A percentile compares a stretch with the other conserved stretches of the same genome.
Conservation (phyloP, 495 filamentous ascomycete genomes). For the Evernia prunastri region DNA sequence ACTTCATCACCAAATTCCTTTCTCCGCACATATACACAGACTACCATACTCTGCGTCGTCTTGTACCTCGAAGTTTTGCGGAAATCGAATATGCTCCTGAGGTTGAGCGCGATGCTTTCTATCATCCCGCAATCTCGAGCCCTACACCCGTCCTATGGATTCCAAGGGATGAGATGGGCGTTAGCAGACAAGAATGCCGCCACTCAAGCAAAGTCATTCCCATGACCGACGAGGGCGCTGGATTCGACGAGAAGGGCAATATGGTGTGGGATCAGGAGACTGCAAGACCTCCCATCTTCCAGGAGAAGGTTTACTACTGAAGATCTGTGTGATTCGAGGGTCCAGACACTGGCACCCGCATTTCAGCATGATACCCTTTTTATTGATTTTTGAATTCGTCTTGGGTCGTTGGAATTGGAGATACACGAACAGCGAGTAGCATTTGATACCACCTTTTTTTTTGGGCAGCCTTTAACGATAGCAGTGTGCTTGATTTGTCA, state of each 20-base stretch:
- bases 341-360: background rate
- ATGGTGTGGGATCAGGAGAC: conserved; percentile 68
- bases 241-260: conserved; percentile 71
- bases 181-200: conserved; percentile 68
- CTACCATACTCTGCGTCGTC: conserved; percentile 63
- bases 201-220: conserved; percentile 66
- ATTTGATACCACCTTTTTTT: conserved; percentile 10
- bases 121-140: conserved; percentile 62
- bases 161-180: conserved; percentile 65
- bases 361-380: conserved; percentile 12
- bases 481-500: background rate
- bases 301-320: conserved; percentile 57
- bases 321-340: background rate
- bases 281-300: conserved; percentile 69
- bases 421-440: conserved; percentile 1
- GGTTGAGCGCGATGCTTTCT: conserved; percentile 64
- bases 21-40: conserved; percentile 70
- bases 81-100: conserved; percentile 50
- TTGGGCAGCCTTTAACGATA: background rate
- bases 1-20: conserved; percentile 62
- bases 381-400: background rate
- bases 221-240: conserved; percentile 78
- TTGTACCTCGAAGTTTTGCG: conserved; percentile 56
- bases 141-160: conserved; percentile 75
- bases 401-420: background rate